Conservation (phyloP, 352 stramenopile genomes). For the Pythium phragmitis region DNA sequence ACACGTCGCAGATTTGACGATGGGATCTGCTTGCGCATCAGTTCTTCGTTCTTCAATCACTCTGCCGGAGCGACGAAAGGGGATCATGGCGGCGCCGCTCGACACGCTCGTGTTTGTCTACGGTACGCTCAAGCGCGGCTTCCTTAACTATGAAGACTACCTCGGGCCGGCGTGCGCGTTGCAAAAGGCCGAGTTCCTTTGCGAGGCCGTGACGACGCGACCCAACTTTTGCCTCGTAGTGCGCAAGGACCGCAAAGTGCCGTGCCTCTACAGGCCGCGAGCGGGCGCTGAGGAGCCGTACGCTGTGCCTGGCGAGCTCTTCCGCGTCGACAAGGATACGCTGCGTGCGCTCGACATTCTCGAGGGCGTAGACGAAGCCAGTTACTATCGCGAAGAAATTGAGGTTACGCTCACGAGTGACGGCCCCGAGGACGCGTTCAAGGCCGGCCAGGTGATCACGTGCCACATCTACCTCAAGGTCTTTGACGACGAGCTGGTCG, state of each 20-base stretch:
- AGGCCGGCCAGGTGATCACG: slow-evolving; percentile 38
- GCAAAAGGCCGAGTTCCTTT: slow-evolving; percentile 53
- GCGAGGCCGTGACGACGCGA: slow-evolving; percentile 35
- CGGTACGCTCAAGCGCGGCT: slow-evolving; percentile 71
- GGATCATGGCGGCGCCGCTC: slow-evolving; percentile 18
- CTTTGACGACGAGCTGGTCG: slow-evolving; percentile 45
- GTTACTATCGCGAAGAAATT: slow-evolving; percentile 67
- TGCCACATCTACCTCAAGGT: slow-evolving; percentile 65
- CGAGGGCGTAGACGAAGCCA: slow-evolving; percentile 65
- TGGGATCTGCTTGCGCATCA: background rate
- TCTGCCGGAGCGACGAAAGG: background rate
- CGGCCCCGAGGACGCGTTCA: slow-evolving; percentile 20
- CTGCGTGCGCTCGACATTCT: slow-evolving; percentile 70
- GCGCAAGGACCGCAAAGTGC: slow-evolving; percentile 58
- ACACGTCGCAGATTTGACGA: slow-evolving; percentile 2
- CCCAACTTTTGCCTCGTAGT: slow-evolving; percentile 63
- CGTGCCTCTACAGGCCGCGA: slow-evolving; percentile 55
- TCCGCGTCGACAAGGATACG: slow-evolving; percentile 50
- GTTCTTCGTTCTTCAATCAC: background rate
- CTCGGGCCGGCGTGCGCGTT: slow-evolving; percentile 44
- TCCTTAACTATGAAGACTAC: slow-evolving; percentile 76
- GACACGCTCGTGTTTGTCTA: slow-evolving; percentile 76
- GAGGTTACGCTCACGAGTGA: slow-evolving; percentile 46
- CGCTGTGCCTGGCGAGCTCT: slow-evolving; percentile 58
- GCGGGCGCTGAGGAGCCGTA: slow-evolving; percentile 35